phyloP scores from a whole-genome alignment of 225 moss, liverwort and hornwort genomes.

The Antitrichia curtipendula region DNA sequence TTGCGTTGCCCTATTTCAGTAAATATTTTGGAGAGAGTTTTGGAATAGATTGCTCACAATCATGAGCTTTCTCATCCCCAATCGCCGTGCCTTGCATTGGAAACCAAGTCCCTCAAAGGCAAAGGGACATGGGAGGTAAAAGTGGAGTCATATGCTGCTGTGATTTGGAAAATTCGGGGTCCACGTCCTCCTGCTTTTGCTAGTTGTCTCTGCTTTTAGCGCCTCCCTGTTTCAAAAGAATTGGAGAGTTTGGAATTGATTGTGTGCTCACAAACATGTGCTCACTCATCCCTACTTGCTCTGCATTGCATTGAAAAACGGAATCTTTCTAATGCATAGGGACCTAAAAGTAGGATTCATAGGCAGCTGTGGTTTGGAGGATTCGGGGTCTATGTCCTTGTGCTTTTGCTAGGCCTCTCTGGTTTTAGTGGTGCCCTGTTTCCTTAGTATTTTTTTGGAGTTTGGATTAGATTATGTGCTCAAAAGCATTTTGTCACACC shows the following conservation, averaged over 20 bases:
- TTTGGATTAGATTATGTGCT: neutral
- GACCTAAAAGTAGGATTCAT: neutral
- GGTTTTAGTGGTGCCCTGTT: neutral
- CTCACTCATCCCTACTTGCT: neutral
- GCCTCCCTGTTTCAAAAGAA: neutral
- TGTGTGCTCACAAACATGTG: neutral
- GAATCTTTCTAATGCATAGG: neutral
- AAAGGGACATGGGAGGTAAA: neutral
- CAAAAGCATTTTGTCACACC: neutral
- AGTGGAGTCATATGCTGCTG: neutral
- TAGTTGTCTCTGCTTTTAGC: neutral
- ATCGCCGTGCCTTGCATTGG: neutral
- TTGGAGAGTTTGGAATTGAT: neutral
- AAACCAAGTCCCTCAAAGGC: neutral
- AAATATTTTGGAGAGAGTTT: neutral
- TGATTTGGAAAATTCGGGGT: neutral
- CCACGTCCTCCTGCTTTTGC: neutral
- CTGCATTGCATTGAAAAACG: neutral
- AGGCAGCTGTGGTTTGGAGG: neutral
- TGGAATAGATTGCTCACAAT: neutral
- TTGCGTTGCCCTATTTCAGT: neutral
- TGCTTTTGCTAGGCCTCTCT: neutral
- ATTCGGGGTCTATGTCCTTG: neutral
- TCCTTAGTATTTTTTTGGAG: neutral
- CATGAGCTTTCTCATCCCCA: neutral